Percentiles rank a stretch among this genome's conserved stretches.
Evolutionary conservation across 768 basidiomycete genomes (phyloP).

Genomic region (Tylopilus rubrobrunneus): DNA sequence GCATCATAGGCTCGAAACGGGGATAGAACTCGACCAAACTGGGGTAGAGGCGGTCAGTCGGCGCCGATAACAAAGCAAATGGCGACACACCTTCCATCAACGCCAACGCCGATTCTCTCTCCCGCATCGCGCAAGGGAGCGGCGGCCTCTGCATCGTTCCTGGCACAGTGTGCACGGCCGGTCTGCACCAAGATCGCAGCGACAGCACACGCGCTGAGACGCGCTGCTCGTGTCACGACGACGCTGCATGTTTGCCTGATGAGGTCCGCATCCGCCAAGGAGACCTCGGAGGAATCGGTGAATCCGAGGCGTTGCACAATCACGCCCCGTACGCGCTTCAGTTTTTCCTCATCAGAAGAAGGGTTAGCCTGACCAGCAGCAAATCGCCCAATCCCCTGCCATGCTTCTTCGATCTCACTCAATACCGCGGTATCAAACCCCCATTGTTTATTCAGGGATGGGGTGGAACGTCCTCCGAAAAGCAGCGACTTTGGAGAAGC

Average conservation of each 20-base stretch:
- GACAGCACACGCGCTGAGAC: conserved; percentile 81
- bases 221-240: conserved; percentile 79
- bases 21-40: conserved; percentile 94
- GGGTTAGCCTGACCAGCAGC: conserved; percentile 18
- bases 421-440: conserved; percentile 94
- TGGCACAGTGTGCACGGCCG: conserved; percentile 52
- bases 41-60: neutral
- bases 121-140: conserved; percentile 31
- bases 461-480: conserved; percentile 76
- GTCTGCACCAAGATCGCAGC: conserved; percentile 86
- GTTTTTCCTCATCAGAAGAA: conserved; percentile 25
- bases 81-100: conserved; percentile 78
- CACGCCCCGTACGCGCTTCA: conserved; percentile 56
- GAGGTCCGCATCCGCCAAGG: conserved; percentile 63
- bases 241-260: conserved; percentile 77
- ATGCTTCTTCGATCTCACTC: conserved; percentile 74
- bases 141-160: conserved; percentile 21
- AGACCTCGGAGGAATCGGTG: conserved; percentile 45
- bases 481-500: conserved; percentile 67
- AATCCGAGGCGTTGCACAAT: conserved; percentile 63
- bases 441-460: conserved; percentile 80
- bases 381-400: conserved; percentile 45
- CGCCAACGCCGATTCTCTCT: conserved; percentile 71
- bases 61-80: neutral
- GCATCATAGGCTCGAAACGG: conserved; percentile 68